Evolutionary conservation across 306 rosid species (phyloP).

Genomic region (Abrus precatorius): DNA sequence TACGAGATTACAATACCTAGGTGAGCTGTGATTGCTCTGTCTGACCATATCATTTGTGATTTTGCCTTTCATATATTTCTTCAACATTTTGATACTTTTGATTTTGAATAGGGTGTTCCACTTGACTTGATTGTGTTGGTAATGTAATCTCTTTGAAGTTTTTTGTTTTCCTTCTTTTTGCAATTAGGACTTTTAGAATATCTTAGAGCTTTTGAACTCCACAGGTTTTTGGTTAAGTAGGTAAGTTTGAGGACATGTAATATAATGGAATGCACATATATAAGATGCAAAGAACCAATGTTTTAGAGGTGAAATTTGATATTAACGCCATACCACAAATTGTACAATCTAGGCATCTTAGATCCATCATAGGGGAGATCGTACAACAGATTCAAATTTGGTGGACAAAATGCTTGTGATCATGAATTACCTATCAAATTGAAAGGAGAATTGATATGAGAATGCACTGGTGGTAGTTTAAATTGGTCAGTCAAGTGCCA

Average conservation of each 20-base stretch:
- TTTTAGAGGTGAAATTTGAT: slow-evolving; percentile 22
- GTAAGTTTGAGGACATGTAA: slow-evolving; percentile 26
- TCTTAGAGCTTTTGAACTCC: background rate
- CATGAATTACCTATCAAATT: background rate
- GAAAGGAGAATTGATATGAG: background rate
- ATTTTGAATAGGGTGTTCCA: slow-evolving; percentile 11
- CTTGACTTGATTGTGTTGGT: slow-evolving; percentile 25
- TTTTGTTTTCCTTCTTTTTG: background rate
- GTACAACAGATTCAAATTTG: slow-evolving; percentile 1
- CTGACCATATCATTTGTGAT: slow-evolving; percentile 6
- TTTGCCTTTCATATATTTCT: slow-evolving; percentile 12
- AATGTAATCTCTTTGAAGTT: slow-evolving; percentile 9
- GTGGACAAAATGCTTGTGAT: slow-evolving; percentile 39
- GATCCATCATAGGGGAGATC: slow-evolving; percentile 25
- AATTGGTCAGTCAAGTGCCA: background rate
- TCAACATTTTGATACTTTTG: slow-evolving; percentile 11
- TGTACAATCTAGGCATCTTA: slow-evolving; percentile 9
- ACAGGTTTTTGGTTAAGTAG: slow-evolving; percentile 17
- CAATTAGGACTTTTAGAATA: background rate
- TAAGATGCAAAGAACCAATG: slow-evolving; percentile 2
- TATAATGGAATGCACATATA: slow-evolving; percentile 13
- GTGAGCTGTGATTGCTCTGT: slow-evolving; percentile 55
- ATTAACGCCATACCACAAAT: background rate
- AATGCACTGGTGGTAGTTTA: background rate
- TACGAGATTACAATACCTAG: slow-evolving; percentile 90